phyloP scores from a whole-genome alignment of 495 filamentous ascomycete species.

The Lasiosphaeria ovina region DNA sequence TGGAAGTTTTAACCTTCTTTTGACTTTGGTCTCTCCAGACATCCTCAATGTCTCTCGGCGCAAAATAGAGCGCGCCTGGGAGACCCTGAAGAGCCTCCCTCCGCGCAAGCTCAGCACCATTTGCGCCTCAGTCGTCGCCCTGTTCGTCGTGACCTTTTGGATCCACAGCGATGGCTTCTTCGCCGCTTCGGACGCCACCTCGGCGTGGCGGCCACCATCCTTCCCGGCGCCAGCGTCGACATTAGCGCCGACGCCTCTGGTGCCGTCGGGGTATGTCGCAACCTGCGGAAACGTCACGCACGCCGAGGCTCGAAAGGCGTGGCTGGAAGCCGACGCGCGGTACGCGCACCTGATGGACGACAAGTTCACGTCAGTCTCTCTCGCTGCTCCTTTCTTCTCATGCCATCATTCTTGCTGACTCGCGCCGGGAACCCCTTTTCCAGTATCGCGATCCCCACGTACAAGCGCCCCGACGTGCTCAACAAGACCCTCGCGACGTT shows the following conservation, averaged over 20 bases:
- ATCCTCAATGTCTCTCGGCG: no score
- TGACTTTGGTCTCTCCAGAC: no score
- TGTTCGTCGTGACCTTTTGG: no score
- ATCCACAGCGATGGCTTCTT: no score
- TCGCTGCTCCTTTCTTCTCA: neutral
- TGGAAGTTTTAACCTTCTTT: no score
- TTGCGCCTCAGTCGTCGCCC: no score
- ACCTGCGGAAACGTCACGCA: constrained; percentile 10
- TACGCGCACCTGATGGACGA: constrained; percentile 18
- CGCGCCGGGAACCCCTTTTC: neutral
- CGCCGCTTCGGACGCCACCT: no score
- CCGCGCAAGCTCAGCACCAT: no score
- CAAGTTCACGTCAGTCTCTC: constrained; percentile 21
- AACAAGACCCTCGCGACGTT: constrained; percentile 16
- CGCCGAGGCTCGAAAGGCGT: constrained; percentile 8
- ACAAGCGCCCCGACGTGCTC: constrained; percentile 16
- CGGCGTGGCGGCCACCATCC: no score
- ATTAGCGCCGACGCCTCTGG: neutral
- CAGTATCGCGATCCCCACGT: constrained; percentile 22
- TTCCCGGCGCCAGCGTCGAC: neutral
- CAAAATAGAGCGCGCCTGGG: no score
- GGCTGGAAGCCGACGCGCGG: constrained; percentile 8
- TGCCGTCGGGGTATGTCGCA: constrained; percentile 5
- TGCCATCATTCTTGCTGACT: neutral
- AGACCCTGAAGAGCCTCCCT: no score